Evolutionary conservation across 2,329 filamentous ascomycete species (phyloP).

Genomic region (Karstenula rhodostoma): DNA sequence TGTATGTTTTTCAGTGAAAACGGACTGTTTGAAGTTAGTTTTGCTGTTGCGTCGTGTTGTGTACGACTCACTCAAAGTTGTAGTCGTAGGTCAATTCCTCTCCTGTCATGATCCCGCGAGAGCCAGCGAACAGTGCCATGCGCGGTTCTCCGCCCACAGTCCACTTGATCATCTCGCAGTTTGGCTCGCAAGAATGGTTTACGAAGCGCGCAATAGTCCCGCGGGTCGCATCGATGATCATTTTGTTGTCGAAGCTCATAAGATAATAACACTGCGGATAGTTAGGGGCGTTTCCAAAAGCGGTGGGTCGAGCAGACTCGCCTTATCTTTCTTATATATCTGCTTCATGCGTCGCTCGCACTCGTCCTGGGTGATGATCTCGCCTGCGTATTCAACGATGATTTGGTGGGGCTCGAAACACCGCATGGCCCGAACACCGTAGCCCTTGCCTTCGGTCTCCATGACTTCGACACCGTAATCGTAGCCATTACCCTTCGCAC

Average conservation of each 20-base stretch:
- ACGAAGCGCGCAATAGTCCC: slow-evolving; percentile 97
- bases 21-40: slow-evolving; percentile 34
- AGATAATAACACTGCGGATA: slow-evolving; percentile 85
- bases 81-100: slow-evolving; percentile 97
- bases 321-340: slow-evolving; percentile 91
- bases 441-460: slow-evolving; percentile 86
- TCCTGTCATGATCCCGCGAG: slow-evolving; percentile 88
- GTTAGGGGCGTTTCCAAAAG: slow-evolving; percentile 25
- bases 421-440: slow-evolving; percentile 89
- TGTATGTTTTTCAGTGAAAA: slow-evolving; percentile 69
- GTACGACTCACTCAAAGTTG: slow-evolving; percentile 69
- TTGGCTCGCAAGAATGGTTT: slow-evolving; percentile 96
- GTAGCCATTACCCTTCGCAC: slow-evolving; percentile 77
- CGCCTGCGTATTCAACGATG: slow-evolving; percentile 97
- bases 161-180: slow-evolving; percentile 98
- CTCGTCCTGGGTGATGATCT: slow-evolving; percentile 95
- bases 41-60: background rate
- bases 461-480: slow-evolving; percentile 94
- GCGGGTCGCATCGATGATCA: slow-evolving; percentile 97
- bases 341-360: slow-evolving; percentile 94
- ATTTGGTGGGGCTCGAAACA: slow-evolving; percentile 90
- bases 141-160: slow-evolving; percentile 91
- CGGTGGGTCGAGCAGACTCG: slow-evolving; percentile 53
- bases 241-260: slow-evolving; percentile 98
- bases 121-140: slow-evolving; percentile 95